Conservation (phyloP, 2,329 filamentous ascomycete genomes). For the Ceratocystis colombiana region DNA sequence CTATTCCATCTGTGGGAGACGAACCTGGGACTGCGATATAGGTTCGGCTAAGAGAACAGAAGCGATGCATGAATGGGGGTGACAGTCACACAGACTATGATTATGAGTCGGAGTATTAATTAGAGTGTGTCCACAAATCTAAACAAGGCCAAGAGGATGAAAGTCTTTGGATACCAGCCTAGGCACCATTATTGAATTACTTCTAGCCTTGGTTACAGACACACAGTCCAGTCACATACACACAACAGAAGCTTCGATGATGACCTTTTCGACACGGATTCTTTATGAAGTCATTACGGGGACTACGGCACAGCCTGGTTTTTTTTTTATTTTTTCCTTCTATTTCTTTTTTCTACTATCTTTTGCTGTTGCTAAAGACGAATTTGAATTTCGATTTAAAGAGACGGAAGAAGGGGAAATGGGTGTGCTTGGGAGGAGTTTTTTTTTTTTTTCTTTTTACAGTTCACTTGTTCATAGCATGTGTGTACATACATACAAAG, state of each 20-base stretch:
- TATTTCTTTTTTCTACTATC: slow-evolving; percentile 1
- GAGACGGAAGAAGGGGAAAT: background rate
- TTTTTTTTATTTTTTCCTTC: background rate
- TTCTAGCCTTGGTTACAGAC: background rate
- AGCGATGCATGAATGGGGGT: too few species aligned
- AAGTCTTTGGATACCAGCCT: background rate
- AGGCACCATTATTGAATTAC: background rate
- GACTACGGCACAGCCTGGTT: slow-evolving; percentile 11
- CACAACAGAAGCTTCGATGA: slow-evolving; percentile 5
- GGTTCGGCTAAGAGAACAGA: slow-evolving; percentile 30
- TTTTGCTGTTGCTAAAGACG: background rate
- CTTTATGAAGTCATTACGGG: slow-evolving; percentile 14
- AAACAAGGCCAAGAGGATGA: background rate
- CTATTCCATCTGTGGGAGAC: slow-evolving; percentile 41
- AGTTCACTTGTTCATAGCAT: slow-evolving; percentile 15
- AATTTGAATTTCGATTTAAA: background rate
- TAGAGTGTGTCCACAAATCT: background rate
- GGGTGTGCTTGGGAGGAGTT: background rate
- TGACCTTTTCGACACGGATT: slow-evolving; percentile 11
- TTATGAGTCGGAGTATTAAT: background rate
- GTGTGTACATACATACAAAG: slow-evolving; percentile 4
- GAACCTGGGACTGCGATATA: slow-evolving; percentile 42
- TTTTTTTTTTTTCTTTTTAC: background rate
- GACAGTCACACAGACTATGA: background rate
- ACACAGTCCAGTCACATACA: background rate